These are phyloP conservation scores for Dictyostelium citrinum DNA, from an alignment of 78 protist genomes.

Conservation along the genomic window DNA sequence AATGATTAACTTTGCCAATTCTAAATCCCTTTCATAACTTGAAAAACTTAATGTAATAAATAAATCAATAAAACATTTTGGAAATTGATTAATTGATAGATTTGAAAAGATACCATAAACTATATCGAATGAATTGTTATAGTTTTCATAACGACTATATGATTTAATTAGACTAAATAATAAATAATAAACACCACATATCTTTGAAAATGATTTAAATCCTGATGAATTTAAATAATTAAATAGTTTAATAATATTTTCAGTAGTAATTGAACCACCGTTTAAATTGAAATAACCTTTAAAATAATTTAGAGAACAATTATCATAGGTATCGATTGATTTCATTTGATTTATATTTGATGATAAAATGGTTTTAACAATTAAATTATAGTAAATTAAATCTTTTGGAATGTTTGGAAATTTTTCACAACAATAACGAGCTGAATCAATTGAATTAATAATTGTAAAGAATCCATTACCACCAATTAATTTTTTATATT, in stretches of 20 bases:
- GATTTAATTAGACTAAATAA: background rate
- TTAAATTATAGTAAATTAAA: background rate
- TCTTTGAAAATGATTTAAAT: background rate
- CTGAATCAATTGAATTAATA: background rate
- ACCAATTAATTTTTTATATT: background rate
- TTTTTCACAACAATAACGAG: background rate
- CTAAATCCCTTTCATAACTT: background rate
- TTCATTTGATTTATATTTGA: background rate
- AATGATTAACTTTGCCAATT: background rate
- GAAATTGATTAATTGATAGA: background rate
- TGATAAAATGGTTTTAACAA: background rate
- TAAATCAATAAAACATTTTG: background rate
- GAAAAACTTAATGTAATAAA: background rate
- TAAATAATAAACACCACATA: background rate
- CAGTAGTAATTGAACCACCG: background rate
- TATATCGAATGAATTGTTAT: background rate
- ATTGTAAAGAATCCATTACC: constrained; percentile 1
- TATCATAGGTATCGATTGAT: background rate
- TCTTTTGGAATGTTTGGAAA: background rate
- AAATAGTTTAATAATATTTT: background rate
- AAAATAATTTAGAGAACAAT: background rate
- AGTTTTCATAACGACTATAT: background rate
- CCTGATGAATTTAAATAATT: background rate
- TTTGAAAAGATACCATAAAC: background rate
- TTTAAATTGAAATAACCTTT: background rate